Conservation (phyloP, 495 filamentous ascomycete species). For the Lophiostoma macrostomum region DNA sequence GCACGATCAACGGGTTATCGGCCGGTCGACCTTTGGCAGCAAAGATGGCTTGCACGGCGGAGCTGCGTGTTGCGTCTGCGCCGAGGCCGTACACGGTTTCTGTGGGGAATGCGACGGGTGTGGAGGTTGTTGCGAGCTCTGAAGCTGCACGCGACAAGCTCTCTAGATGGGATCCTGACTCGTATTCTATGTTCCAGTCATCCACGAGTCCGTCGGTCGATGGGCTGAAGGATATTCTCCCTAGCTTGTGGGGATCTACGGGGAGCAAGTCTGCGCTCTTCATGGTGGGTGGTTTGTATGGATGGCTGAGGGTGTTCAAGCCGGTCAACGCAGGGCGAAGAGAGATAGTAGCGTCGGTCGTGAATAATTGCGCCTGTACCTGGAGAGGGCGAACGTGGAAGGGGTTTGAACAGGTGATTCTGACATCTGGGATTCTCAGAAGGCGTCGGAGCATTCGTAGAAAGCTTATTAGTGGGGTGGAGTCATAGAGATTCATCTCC, state of each 20-base stretch:
- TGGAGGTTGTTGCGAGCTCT: slow-evolving; percentile 58
- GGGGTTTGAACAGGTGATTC: background rate
- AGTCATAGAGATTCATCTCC: background rate
- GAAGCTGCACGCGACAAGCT: slow-evolving; percentile 54
- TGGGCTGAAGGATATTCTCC: slow-evolving; percentile 8
- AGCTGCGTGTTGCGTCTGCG: slow-evolving; percentile 82
- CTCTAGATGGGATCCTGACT: slow-evolving; percentile 17
- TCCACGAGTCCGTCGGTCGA: slow-evolving; percentile 5
- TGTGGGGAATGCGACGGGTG: slow-evolving; percentile 91
- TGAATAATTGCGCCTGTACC: slow-evolving; percentile 11
- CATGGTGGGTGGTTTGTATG: slow-evolving; percentile 10
- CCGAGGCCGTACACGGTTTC: slow-evolving; percentile 98
- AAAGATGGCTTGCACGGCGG: slow-evolving; percentile 89
- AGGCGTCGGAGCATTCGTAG: slow-evolving; percentile 15
- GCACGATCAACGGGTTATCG: slow-evolving; percentile 94
- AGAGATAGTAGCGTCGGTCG: background rate
- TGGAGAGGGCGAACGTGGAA: slow-evolving; percentile 10
- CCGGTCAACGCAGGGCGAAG: slow-evolving; percentile 1
- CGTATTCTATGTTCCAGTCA: slow-evolving; percentile 27
- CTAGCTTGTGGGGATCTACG: slow-evolving; percentile 22
- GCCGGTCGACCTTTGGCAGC: slow-evolving; percentile 81
- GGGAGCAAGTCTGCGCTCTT: slow-evolving; percentile 27
- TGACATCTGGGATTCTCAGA: slow-evolving; percentile 24
- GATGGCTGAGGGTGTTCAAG: background rate
- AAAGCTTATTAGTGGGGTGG: slow-evolving; percentile 1